These are phyloP conservation scores for Xerocomus brunneocitrinus DNA, from an alignment of 768 basidiomycete species.

Conservation along the genomic window DNA sequence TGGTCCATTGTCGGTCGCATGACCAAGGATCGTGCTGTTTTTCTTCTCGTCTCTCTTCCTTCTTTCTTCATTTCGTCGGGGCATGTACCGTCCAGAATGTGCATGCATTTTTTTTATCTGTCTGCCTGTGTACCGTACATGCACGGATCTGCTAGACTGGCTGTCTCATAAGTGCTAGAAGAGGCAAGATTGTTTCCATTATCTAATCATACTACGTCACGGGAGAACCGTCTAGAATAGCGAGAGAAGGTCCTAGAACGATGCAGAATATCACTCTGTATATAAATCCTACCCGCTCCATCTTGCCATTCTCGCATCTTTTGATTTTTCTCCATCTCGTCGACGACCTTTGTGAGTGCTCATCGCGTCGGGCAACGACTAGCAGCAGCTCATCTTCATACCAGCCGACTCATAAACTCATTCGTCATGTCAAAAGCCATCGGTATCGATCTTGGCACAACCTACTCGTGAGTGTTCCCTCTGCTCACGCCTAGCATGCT, in stretches of 20 bases:
- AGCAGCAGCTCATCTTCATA: slow-evolving; percentile 5
- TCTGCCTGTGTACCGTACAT: slow-evolving; percentile 21
- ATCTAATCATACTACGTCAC: slow-evolving; percentile 33
- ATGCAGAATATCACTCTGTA: slow-evolving; percentile 25
- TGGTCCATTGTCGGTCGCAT: slow-evolving; percentile 11
- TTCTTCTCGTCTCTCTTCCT: slow-evolving; percentile 4
- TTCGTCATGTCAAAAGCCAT: slow-evolving; percentile 69
- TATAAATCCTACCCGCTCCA: slow-evolving; percentile 21
- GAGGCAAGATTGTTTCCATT: slow-evolving; percentile 18
- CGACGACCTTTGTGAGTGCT: slow-evolving; percentile 16
- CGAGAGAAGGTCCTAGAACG: slow-evolving; percentile 33
- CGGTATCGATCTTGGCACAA: slow-evolving; percentile 90
- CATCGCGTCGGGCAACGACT: background rate
- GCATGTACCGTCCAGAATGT: slow-evolving; percentile 23
- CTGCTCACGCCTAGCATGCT: background rate
- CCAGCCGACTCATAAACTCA: slow-evolving; percentile 6
- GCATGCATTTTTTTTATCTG: slow-evolving; percentile 24
- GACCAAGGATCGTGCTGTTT: slow-evolving; percentile 13
- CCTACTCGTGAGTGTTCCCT: slow-evolving; percentile 68
- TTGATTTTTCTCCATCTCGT: slow-evolving; percentile 8
- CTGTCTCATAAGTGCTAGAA: background rate
- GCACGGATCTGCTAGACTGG: slow-evolving; percentile 24
- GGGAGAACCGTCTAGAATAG: slow-evolving; percentile 31
- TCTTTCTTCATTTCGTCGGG: slow-evolving; percentile 9
- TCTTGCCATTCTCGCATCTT: slow-evolving; percentile 9